phyloP scores from a whole-genome alignment of 257 asterid genomes.

The Cynanchum wilfordii region DNA sequence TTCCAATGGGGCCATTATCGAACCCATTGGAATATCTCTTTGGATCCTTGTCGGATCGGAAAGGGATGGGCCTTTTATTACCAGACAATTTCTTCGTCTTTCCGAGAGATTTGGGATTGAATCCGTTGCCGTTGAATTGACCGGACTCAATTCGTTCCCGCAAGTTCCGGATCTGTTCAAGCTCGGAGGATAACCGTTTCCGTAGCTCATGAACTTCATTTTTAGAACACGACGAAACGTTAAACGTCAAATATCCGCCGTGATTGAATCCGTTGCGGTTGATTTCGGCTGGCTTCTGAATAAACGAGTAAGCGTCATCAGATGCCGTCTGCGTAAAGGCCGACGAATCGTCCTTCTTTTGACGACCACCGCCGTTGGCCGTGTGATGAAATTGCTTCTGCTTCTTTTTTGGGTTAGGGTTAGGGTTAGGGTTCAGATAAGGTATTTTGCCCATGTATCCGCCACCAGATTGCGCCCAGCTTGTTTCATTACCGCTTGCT shows the following conservation, averaged over 20 bases:
- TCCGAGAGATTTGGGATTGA: slow-evolving; percentile 45
- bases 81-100: slow-evolving; percentile 49
- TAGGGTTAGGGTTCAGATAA: slow-evolving; percentile 61
- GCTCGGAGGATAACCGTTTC: slow-evolving; percentile 56
- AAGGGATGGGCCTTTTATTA: slow-evolving; percentile 34
- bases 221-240: slow-evolving; percentile 46
- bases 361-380: slow-evolving; percentile 38
- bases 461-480: slow-evolving; percentile 61
- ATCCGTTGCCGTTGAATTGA: slow-evolving; percentile 31
- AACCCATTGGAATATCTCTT: slow-evolving; percentile 30
- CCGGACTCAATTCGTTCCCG: slow-evolving; percentile 69
- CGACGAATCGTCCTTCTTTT: slow-evolving; percentile 38
- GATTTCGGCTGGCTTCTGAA: slow-evolving; percentile 45
- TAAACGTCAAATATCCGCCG: slow-evolving; percentile 54
- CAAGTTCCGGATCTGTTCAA: slow-evolving; percentile 67
- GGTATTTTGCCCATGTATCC: slow-evolving; percentile 77
- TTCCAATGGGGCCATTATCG: slow-evolving; percentile 26
- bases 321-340: slow-evolving; percentile 77
- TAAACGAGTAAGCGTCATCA: slow-evolving; percentile 88
- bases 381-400: slow-evolving; percentile 62
- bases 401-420: slow-evolving; percentile 75
- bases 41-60: slow-evolving; percentile 40
- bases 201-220: slow-evolving; percentile 58
- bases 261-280: slow-evolving; percentile 47
- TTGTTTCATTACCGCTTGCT: slow-evolving; percentile 81